phyloP scores from a whole-genome alignment of 2,329 filamentous ascomycete species.

The Alternaria alternata region DNA sequence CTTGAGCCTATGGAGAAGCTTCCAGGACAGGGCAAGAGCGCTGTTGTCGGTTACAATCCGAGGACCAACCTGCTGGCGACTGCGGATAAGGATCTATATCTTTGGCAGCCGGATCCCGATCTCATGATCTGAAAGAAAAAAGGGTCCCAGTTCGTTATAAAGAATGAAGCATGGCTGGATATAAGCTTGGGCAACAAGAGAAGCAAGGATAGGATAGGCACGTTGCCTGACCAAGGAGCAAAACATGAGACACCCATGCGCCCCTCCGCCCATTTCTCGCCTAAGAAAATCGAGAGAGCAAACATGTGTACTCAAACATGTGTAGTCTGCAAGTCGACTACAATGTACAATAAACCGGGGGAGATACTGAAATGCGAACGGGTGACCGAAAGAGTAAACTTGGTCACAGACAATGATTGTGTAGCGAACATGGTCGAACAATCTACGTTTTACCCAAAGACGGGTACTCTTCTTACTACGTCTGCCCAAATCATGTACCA shows the following conservation, averaged over 20 bases:
- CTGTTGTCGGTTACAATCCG: conserved; percentile 86
- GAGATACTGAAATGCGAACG: neutral
- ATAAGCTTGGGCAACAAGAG: neutral
- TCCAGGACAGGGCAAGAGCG: conserved; percentile 69
- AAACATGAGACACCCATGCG: neutral
- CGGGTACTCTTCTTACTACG: neutral
- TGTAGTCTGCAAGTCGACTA: neutral
- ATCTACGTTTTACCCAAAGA: neutral
- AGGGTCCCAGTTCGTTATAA: neutral
- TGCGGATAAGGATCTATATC: conserved; percentile 77
- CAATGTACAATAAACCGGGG: neutral
- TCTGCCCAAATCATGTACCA: neutral
- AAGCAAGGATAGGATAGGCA: neutral
- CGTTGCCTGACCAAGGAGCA: neutral
- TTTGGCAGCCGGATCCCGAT: conserved; percentile 60
- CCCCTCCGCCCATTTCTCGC: neutral
- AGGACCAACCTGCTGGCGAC: conserved; percentile 91
- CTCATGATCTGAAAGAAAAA: conserved; percentile 43
- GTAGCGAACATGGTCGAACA: neutral
- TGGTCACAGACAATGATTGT: neutral
- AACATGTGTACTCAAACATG: neutral
- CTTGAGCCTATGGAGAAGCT: conserved; percentile 70
- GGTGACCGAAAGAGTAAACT: neutral
- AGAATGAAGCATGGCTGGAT: neutral
- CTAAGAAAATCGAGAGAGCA: neutral